Base-by-base conservation (phyloP, 202 grass and related monocot species). In the Bolboschoenoplectus hybrid region DNA sequence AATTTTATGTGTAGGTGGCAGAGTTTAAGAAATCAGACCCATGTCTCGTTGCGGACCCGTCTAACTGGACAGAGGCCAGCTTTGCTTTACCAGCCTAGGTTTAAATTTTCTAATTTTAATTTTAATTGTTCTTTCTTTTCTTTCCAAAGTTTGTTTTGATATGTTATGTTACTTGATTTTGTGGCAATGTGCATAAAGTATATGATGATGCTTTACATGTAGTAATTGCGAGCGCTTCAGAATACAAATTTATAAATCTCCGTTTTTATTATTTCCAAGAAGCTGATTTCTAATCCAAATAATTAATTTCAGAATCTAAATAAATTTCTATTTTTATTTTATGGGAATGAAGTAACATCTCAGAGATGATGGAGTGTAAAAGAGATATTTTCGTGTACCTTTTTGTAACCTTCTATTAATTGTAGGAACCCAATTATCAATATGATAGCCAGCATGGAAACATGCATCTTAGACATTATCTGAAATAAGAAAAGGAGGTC, bases 11-110 rank as follows among this genome's bases (percentile, higher is more conserved):
- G 16, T 87, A 98, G 96, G 96, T 94, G 14, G 92, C 86, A 6
- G 97, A 99, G 67, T 99, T 96, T 81, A 90, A 85, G 90, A 99
- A 99, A 88, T 94, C 92, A 0, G 97, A 99, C 55, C 97, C 93
- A 1, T 99, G 93, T 85, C 66, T 99, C 3, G 93, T 99, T 3
- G 55, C 92, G 1, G 97, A 97, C 87, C 83, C 89, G 4, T 9
- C 89, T 14, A 72, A 69, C 13, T 99, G 97, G 97, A 64, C 84
- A 2, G 87, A 99, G 86, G 82, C 75, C 7, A 99, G 97, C 81
- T 99, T 99, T 57, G 93, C 97, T 5, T 81, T 99, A 12, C 97
- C 97, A 87, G 97, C 92, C 0, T 96, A 94, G 85, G 10, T 6
- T 78, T 74, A 67, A 74, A 49, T 43, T 61, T 47, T 2, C 45